Conservation (phyloP, 306 rosid genomes). For the Cucurbita maxima region DNA sequence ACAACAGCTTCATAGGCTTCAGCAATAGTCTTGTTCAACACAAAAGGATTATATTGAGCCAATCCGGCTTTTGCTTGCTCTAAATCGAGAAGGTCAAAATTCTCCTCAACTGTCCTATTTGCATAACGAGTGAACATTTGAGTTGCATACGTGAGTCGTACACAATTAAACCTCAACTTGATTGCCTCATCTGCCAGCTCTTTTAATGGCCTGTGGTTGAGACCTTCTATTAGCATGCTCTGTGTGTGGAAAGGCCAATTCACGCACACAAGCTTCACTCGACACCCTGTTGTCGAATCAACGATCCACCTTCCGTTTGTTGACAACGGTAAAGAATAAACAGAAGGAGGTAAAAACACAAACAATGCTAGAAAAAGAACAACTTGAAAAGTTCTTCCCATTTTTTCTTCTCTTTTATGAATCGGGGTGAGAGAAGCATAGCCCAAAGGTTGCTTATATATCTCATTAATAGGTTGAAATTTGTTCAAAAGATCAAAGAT, state of each 20-base stretch:
- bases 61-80: conserved; percentile 17
- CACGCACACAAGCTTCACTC: conserved; percentile 23
- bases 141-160: conserved; percentile 38
- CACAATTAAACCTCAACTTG: conserved; percentile 22
- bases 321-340: conserved; percentile 21
- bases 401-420: neutral
- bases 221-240: conserved; percentile 38
- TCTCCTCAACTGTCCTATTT: conserved; percentile 1
- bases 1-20: conserved; percentile 25
- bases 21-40: conserved; percentile 19
- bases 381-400: neutral
- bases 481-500: neutral
- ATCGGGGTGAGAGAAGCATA: neutral
- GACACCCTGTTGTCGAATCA: conserved; percentile 13
- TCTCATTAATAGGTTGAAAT: neutral
- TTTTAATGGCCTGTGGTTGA: conserved; percentile 20
- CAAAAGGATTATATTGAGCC: conserved; percentile 16
- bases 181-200: conserved; percentile 10
- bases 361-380: neutral
- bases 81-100: conserved; percentile 7
- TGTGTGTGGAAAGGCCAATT: conserved; percentile 31
- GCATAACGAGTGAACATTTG: conserved; percentile 36
- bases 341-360: neutral
- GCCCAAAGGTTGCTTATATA: neutral
- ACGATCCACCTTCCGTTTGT: conserved; percentile 28